Base-by-base conservation (phyloP, 345 rosid genomes). In the Hypericum androsaemum region DNA sequence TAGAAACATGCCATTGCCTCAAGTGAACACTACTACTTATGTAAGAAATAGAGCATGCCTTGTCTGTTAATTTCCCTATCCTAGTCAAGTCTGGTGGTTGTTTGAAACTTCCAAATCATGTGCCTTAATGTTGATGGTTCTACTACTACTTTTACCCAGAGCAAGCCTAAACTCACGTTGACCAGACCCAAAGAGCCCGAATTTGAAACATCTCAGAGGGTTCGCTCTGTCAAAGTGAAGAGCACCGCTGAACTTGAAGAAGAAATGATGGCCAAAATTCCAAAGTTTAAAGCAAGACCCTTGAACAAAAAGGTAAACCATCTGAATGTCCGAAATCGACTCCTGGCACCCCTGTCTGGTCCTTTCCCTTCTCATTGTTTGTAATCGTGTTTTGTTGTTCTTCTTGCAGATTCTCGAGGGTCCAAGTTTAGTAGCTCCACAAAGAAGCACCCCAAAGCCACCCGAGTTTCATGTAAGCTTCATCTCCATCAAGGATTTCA, bases 111-210 rank as follows among this genome's bases (percentile, higher is more conserved):
- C 32, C 32, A 41, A 37, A 52, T 53, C 60, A 36, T 41, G 39
- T 36, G 15, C 15, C 36, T 47, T 50, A 61, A 53, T 49, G 36
- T 39, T 54, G 41, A 60, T 66, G 71, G 53, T 63, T 60, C 1
- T 65, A 64, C 56, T 64, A 42, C 36, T 53, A 50, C 32, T n/a
- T n/a, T 54, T 50, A 9, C 62, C 52, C 83, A 73, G 88, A 55
- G 57, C 56, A 83, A 75, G 65, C 71, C 88, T 55, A 74, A 63
- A 70, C 88, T 92, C 57, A 80, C 77, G 49, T 73, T 92, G 73
- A 92, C 98, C 42, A 85, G 80, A 72, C 98, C 97, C 0, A 88
- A 85, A 75, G 95, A 88, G 58, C 98, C 97, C 6, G 98, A 83
- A 36, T 62, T 92, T 53, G 96, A 79, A 77, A 88, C 99, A 62